Evolutionary conservation across 257 asterid genomes (phyloP).

Genomic region (Eustoma russellianum): DNA sequence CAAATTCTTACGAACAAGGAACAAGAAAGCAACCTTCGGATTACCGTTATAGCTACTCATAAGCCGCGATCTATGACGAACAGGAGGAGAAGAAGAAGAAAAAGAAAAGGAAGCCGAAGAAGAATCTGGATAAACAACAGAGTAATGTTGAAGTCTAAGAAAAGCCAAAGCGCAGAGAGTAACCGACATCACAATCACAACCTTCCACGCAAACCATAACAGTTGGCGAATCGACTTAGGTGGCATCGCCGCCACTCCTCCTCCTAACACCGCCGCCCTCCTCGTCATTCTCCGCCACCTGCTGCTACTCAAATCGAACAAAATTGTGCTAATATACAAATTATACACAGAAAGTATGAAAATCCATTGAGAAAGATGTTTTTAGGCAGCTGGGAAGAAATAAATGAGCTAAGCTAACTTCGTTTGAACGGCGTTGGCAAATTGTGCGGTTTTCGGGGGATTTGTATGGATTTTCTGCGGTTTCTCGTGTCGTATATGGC

Average conservation of each 20-base stretch:
- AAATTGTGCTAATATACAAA: neutral
- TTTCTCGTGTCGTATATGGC: too few relatives aligned
- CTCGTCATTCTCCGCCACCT: conserved; percentile 19
- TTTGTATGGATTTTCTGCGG: too few relatives aligned
- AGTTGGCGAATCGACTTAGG: conserved; percentile 38
- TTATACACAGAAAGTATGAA: neutral
- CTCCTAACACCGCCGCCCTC: conserved; percentile 32
- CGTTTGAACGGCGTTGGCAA: too few relatives aligned
- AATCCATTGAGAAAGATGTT: too few relatives aligned
- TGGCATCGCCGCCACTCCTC: conserved; percentile 29
- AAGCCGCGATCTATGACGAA: conserved; percentile 33
- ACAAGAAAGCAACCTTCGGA: conserved; percentile 78
- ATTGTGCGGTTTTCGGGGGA: too few relatives aligned
- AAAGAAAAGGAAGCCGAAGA: neutral
- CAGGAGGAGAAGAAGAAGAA: conserved; percentile 17
- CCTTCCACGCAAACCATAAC: conserved; percentile 64
- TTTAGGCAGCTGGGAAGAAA: too few relatives aligned
- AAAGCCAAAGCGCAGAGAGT: conserved; percentile 48
- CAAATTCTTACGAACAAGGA: conserved; percentile 53
- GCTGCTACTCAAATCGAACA: conserved; percentile 12
- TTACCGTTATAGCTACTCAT: conserved; percentile 27
- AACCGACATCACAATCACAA: conserved; percentile 40
- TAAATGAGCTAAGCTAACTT: too few relatives aligned
- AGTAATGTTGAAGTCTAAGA: conserved; percentile 54
- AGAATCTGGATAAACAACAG: conserved; percentile 9